phyloP scores from a whole-genome alignment of 1,284 basidiomycete genomes.

The Heterobasidion occidentale region DNA sequence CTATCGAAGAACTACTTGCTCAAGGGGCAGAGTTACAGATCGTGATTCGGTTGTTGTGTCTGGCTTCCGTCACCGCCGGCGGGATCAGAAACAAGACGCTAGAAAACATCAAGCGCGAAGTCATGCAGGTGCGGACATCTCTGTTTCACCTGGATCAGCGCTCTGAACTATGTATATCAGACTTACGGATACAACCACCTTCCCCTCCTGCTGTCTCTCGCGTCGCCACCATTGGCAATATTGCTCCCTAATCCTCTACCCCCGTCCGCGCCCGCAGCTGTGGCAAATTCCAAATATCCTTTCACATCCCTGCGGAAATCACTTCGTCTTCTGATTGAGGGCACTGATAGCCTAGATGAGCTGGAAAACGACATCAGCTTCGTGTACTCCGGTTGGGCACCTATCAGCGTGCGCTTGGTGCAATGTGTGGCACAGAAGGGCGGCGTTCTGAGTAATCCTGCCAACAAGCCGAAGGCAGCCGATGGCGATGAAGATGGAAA shows the following conservation, averaged over 20 bases:
- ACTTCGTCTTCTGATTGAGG: conserved; percentile 90
- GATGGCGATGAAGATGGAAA: conserved; percentile 24
- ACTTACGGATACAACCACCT: conserved; percentile 90
- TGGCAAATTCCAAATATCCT: conserved; percentile 48
- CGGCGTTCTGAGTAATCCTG: conserved; percentile 73
- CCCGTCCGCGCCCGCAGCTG: conserved; percentile 33
- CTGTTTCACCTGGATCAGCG: conserved; percentile 1
- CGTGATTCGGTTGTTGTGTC: conserved; percentile 76
- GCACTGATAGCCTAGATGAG: conserved; percentile 67
- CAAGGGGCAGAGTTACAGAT: conserved; percentile 76
- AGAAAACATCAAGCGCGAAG: conserved; percentile 86
- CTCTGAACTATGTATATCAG: conserved; percentile 29
- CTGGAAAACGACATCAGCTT: conserved; percentile 92
- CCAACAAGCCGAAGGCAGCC: conserved; percentile 41
- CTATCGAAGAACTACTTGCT: conserved; percentile 83
- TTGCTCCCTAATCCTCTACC: conserved; percentile 59
- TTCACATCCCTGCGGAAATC: conserved; percentile 74
- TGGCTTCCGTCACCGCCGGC: conserved; percentile 77
- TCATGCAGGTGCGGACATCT: conserved; percentile 64
- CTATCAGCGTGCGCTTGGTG: conserved; percentile 84
- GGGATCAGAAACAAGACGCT: conserved; percentile 85
- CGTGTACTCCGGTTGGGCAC: conserved; percentile 96
- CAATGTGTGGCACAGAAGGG: conserved; percentile 91
- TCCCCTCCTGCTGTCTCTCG: conserved; percentile 77
- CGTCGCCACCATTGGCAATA: conserved; percentile 63